These are phyloP conservation scores for Pseudohalonectria lignicola DNA, from an alignment of 2,329 filamentous ascomycete genomes.

Conservation along the genomic window DNA sequence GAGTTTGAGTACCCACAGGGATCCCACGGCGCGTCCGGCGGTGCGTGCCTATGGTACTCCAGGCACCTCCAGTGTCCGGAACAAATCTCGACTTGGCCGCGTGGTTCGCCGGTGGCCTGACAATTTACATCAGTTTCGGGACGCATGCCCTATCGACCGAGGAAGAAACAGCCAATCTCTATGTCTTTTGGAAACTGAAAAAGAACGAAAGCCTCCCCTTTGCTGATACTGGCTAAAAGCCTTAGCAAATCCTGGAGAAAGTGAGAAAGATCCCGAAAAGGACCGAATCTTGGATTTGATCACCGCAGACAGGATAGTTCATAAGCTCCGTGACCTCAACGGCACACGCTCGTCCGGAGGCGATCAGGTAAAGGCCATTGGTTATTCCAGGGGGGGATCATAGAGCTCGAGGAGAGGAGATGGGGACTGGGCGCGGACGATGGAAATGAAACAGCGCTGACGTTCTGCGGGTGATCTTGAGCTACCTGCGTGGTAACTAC, in stretches of 20 bases:
- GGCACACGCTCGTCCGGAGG: too few species aligned
- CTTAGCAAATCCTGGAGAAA: too few species aligned
- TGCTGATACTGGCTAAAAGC: too few species aligned
- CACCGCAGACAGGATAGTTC: slow-evolving; percentile 19
- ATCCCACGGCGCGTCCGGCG: slow-evolving; percentile 5
- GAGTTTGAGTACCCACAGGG: too few species aligned
- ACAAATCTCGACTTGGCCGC: slow-evolving; percentile 1
- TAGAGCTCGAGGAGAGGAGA: too few species aligned
- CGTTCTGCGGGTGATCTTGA: slow-evolving; percentile 24
- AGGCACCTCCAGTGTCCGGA: slow-evolving; percentile 7
- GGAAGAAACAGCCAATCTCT: slow-evolving; percentile 16
- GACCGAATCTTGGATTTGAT: slow-evolving; percentile 23
- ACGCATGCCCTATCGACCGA: slow-evolving; percentile 20
- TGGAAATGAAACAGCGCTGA: too few species aligned
- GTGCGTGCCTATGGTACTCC: slow-evolving; percentile 34
- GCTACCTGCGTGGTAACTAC: too few species aligned
- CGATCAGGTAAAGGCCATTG: too few species aligned
- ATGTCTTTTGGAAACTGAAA: slow-evolving; percentile 25
- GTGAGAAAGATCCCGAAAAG: slow-evolving; percentile 13
- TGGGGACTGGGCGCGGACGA: too few species aligned
- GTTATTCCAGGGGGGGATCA: too few species aligned
- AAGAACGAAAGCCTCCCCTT: slow-evolving; percentile 3
- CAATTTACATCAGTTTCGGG: slow-evolving; percentile 36
- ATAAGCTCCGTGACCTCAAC: too few species aligned
- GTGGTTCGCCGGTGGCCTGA: slow-evolving; percentile 30